These are phyloP conservation scores for Striga hermonthica DNA, from an alignment of 305 asterid species.

Conservation along the genomic window DNA sequence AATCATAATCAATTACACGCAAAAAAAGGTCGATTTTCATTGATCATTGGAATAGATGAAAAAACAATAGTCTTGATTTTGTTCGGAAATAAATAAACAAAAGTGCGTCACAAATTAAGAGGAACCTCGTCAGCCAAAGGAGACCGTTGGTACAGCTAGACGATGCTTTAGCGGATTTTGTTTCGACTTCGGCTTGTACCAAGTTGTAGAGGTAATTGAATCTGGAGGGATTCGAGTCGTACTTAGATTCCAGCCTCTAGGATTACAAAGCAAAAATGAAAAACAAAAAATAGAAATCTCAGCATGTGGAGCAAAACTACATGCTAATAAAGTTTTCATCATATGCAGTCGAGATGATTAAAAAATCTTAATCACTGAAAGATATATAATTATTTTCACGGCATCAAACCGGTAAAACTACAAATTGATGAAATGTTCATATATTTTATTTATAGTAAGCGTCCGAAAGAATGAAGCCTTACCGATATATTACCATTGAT, in stretches of 20 bases:
- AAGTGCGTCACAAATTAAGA: not conserved
- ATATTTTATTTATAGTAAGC: too few species aligned
- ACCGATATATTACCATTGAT: conserved; percentile 71
- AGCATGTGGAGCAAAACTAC: not conserved
- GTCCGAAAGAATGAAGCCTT: conserved; percentile 8
- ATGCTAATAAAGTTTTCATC: too few species aligned
- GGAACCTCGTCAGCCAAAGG: conserved; percentile 87
- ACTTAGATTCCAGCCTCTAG: conserved; percentile 79
- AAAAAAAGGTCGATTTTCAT: too few species aligned
- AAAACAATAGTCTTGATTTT: too few species aligned
- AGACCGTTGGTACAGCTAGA: conserved; percentile 82
- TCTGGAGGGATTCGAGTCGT: conserved; percentile 57
- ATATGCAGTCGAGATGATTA: too few species aligned
- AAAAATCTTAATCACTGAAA: too few species aligned
- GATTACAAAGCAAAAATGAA: not conserved
- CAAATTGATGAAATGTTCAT: too few species aligned
- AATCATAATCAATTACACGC: not conserved
- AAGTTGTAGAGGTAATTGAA: conserved; percentile 73
- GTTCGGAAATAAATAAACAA: too few species aligned
- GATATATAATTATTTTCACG: too few species aligned
- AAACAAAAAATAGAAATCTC: not conserved
- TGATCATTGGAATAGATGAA: too few species aligned
- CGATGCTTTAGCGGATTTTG: conserved; percentile 70
- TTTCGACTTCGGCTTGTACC: conserved; percentile 86
- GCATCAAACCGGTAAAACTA: too few species aligned